Evolutionary conservation across 2,329 filamentous ascomycete species (phyloP).

Genomic region (Xylariales sp.): DNA sequence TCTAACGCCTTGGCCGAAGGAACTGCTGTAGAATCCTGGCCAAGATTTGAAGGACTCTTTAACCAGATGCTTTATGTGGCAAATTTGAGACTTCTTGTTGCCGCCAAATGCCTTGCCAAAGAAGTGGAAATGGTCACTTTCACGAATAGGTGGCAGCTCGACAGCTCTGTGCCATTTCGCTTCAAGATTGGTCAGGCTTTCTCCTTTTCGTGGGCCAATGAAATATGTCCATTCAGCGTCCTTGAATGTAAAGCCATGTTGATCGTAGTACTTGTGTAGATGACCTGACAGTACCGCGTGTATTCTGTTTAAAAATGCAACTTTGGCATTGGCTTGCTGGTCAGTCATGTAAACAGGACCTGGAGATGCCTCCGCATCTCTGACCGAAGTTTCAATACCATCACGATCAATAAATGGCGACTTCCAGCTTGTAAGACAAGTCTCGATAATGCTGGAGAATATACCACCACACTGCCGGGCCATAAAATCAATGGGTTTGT

Average conservation of each 20-base stretch:
- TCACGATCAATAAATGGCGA: conserved; percentile 7
- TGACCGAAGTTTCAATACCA: background rate
- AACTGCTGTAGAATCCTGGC: conserved; percentile 17
- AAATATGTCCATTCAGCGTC: conserved; percentile 20
- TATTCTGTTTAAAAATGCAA: conserved; percentile 11
- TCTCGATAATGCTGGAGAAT: conserved; percentile 15
- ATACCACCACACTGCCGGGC: conserved; percentile 20
- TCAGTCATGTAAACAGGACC: conserved; percentile 11
- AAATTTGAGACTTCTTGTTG: conserved; percentile 17
- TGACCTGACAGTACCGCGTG: conserved; percentile 14
- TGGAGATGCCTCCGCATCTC: conserved; percentile 7
- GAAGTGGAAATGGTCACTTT: conserved; percentile 10
- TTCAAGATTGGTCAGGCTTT: conserved; percentile 12
- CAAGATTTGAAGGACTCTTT: conserved; percentile 19
- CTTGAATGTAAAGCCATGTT: conserved; percentile 22
- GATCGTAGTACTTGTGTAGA: conserved; percentile 7
- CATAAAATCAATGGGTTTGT: conserved; percentile 13
- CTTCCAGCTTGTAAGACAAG: background rate
- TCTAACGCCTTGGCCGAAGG: conserved; percentile 12
- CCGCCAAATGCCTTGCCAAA: conserved; percentile 24
- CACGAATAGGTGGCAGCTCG: background rate
- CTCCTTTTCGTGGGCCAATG: conserved; percentile 14
- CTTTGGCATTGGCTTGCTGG: conserved; percentile 10
- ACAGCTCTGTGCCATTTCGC: conserved; percentile 15
- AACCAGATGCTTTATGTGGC: conserved; percentile 22